Evolutionary conservation across 106 monocot genomes (phyloP).

Genomic region (Triglochin maritima): DNA sequence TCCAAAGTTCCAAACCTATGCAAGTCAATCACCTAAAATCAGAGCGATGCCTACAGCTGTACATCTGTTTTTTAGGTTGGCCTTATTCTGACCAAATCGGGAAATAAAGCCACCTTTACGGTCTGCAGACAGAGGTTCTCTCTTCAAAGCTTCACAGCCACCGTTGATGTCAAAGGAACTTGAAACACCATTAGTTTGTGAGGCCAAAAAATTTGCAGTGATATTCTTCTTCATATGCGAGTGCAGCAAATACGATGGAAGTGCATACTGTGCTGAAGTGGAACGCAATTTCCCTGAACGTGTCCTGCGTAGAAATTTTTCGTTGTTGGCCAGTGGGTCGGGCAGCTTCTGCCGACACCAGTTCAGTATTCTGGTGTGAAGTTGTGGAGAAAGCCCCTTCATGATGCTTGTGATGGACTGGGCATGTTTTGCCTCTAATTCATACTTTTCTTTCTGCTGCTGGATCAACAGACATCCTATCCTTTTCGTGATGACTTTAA

Average conservation of each 20-base stretch:
- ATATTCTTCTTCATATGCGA: background rate
- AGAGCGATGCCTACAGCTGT: background rate
- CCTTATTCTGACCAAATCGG: background rate
- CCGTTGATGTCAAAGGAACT: background rate
- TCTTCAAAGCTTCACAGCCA: background rate
- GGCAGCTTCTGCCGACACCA: too few relatives aligned
- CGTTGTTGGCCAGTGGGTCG: too few relatives aligned
- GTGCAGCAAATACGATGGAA: background rate
- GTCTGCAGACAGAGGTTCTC: background rate
- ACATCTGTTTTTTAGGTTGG: background rate
- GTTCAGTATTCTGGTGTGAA: too few relatives aligned
- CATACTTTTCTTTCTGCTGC: background rate
- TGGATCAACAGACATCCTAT: background rate
- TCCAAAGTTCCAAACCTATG: too few relatives aligned
- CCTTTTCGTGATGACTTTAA: too few relatives aligned
- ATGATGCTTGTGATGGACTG: too few relatives aligned
- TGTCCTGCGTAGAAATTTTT: background rate
- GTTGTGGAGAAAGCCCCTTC: too few relatives aligned
- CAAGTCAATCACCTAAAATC: too few relatives aligned
- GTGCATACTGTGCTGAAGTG: background rate
- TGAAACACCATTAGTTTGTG: background rate
- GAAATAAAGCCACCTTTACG: background rate
- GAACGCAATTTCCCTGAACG: background rate
- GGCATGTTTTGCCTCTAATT: too few relatives aligned
- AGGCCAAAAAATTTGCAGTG: background rate